A percentile compares a stretch with the other conserved stretches of the same genome.
These are phyloP conservation scores for Xerocomellus chrysenteron DNA, from an alignment of 768 basidiomycete species.

Conservation along the genomic window DNA sequence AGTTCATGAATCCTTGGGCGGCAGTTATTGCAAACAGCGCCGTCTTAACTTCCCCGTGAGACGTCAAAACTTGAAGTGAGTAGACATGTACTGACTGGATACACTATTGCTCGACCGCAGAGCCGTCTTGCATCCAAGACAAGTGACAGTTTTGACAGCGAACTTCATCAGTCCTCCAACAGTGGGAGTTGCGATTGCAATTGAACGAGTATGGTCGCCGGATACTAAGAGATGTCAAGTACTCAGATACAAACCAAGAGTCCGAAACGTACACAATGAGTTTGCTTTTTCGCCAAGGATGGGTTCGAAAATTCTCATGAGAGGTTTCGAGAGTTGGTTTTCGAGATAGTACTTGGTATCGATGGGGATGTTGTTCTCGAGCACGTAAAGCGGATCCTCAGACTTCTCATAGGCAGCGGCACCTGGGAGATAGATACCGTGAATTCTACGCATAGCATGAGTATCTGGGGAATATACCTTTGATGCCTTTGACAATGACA, in stretches of 20 bases:
- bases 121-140: slow-evolving; percentile 93
- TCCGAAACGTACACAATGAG: slow-evolving; percentile 61
- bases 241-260: background rate
- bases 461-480: slow-evolving; percentile 51
- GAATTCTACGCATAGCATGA: background rate
- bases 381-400: slow-evolving; percentile 94
- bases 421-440: slow-evolving; percentile 42
- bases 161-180: slow-evolving; percentile 99
- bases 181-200: slow-evolving; percentile 95
- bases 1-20: slow-evolving; percentile 81
- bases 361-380: slow-evolving; percentile 97
- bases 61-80: background rate
- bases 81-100: slow-evolving; percentile 45
- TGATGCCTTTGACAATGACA: slow-evolving; percentile 95
- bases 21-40: slow-evolving; percentile 95
- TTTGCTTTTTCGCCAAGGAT: slow-evolving; percentile 91
- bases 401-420: slow-evolving; percentile 99
- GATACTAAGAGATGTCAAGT: slow-evolving; percentile 56
- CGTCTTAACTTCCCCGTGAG: slow-evolving; percentile 47
- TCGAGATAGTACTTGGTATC: slow-evolving; percentile 98
- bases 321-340: slow-evolving; percentile 94
- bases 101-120: slow-evolving; percentile 75
- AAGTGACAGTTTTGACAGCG: slow-evolving; percentile 92
- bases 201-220: slow-evolving; percentile 93
- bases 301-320: slow-evolving; percentile 97